Evolutionary conservation across 192 early-diverging fungal species (phyloP).

Genomic region (Backusella mclennaniae): DNA sequence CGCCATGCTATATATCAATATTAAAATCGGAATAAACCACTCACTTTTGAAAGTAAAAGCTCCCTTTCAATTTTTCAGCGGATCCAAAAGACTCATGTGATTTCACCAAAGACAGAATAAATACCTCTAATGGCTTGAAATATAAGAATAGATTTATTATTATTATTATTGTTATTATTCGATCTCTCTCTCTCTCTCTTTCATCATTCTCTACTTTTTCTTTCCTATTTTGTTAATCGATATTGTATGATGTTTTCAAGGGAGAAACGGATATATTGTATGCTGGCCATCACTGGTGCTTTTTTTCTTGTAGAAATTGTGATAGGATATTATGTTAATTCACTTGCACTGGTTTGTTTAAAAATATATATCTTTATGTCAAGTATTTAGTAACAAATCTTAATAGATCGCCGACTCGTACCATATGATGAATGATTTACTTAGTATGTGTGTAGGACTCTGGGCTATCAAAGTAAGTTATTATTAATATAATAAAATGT

Average conservation of each 20-base stretch:
- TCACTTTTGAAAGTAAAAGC: background rate
- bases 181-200: background rate
- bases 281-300: slow-evolving; percentile 57
- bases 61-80: background rate
- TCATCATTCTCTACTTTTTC: background rate
- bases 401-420: slow-evolving; percentile 83
- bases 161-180: background rate
- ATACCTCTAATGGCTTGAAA: background rate
- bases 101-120: background rate
- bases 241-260: background rate
- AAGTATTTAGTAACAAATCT: background rate
- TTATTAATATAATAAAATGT: background rate
- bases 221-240: background rate
- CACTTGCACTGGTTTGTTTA: slow-evolving; percentile 63
- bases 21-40: background rate
- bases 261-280: background rate
- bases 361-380: background rate
- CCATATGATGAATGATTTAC: slow-evolving; percentile 88
- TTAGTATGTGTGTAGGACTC: slow-evolving; percentile 76
- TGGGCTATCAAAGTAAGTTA: slow-evolving; percentile 65
- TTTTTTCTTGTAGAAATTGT: slow-evolving; percentile 84
- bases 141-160: background rate
- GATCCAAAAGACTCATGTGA: background rate
- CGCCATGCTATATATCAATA: too few relatives aligned
- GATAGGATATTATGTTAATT: slow-evolving; percentile 71